These are phyloP conservation scores for Hypoxylon lenormandii DNA, from an alignment of 495 filamentous ascomycete species.

Conservation along the genomic window DNA sequence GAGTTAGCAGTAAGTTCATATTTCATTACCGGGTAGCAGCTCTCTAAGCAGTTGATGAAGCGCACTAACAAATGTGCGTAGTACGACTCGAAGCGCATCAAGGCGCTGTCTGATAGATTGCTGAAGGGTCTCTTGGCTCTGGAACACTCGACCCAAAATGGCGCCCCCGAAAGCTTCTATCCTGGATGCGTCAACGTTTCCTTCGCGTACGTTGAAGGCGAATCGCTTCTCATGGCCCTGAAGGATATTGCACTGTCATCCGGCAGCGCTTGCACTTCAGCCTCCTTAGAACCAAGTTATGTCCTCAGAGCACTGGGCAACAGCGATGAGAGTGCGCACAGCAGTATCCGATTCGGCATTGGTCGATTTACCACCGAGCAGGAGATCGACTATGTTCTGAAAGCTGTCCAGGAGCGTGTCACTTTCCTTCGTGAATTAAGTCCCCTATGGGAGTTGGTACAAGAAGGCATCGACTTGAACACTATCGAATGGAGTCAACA, in stretches of 20 bases:
- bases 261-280: conserved; percentile 95
- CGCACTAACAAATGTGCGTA: conserved; percentile 66
- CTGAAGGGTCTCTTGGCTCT: conserved; percentile 82
- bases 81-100: conserved; percentile 91
- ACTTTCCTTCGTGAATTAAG: conserved; percentile 93
- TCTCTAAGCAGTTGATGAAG: conserved; percentile 67
- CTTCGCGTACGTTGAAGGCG: conserved; percentile 97
- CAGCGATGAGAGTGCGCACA: conserved; percentile 97
- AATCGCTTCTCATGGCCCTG: conserved; percentile 96
- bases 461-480: conserved; percentile 94
- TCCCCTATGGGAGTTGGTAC: conserved; percentile 96
- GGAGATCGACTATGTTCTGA: conserved; percentile 97
- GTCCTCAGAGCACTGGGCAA: conserved; percentile 92
- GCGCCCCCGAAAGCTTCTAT: conserved; percentile 83
- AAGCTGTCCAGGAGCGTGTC: conserved; percentile 90
- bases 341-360: conserved; percentile 96
- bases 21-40: background rate
- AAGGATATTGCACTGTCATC: conserved; percentile 98
- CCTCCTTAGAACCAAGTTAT: conserved; percentile 95
- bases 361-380: conserved; percentile 93
- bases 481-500: conserved; percentile 99
- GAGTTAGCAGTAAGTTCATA: conserved; percentile 81
- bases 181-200: conserved; percentile 98
- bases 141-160: conserved; percentile 93
- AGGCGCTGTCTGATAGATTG: conserved; percentile 82